Percentiles rank a stretch among this genome's conserved stretches.
phyloP scores from a whole-genome alignment of 345 rosid species.

The Barbarea vulgaris region DNA sequence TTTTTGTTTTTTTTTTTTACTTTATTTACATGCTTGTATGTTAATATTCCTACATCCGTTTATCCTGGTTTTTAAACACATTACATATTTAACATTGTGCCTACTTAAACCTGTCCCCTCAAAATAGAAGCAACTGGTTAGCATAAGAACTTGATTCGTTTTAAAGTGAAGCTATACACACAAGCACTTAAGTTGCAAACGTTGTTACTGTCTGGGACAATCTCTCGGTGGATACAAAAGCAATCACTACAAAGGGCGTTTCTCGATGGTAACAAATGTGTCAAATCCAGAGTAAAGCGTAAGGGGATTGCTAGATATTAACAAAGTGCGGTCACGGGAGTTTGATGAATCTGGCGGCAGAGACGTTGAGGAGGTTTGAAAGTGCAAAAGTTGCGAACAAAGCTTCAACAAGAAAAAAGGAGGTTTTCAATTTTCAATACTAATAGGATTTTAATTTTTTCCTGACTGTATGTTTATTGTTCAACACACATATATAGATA shows the following conservation, averaged over 20 bases:
- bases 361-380: slow-evolving; percentile 53
- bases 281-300: neutral
- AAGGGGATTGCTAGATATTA: slow-evolving; percentile 35
- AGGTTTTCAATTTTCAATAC: neutral
- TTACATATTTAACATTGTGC: neutral
- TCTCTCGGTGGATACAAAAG: slow-evolving; percentile 93
- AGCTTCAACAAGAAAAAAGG: neutral
- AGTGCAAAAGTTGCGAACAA: slow-evolving; percentile 36
- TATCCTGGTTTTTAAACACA: neutral
- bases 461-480: neutral
- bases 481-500: neutral
- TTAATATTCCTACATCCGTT: neutral
- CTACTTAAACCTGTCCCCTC: too few relatives aligned
- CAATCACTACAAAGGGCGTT: slow-evolving; percentile 49
- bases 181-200: too few relatives aligned
- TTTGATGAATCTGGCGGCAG: neutral
- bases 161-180: too few relatives aligned
- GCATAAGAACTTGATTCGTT: too few relatives aligned
- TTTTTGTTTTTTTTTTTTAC: neutral
- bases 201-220: slow-evolving; percentile 45
- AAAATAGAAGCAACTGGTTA: too few relatives aligned
- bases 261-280: neutral
- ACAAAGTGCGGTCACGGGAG: slow-evolving; percentile 60
- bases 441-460: too few relatives aligned
- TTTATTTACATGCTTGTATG: neutral